A percentile compares a stretch with the other conserved stretches of the same genome.
Evolutionary conservation across 2,329 filamentous ascomycete genomes (phyloP).

Genomic region (Exserohilum rostratum): DNA sequence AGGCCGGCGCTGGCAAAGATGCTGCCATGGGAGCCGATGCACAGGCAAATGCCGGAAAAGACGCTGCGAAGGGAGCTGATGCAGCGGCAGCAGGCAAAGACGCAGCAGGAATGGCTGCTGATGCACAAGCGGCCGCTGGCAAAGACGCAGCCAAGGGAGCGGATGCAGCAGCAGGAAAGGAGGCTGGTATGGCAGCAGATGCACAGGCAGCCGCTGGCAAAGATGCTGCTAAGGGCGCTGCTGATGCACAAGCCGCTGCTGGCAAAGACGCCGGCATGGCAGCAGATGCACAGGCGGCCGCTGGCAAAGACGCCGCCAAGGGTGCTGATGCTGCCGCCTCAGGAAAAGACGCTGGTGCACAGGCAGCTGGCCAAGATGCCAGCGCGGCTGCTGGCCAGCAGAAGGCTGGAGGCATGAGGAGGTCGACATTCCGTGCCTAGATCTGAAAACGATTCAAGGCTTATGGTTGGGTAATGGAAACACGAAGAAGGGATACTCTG

Average conservation of each 20-base stretch:
- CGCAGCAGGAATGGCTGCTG: constrained; percentile 4
- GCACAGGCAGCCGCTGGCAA: no score
- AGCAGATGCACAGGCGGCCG: background rate
- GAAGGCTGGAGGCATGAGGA: constrained; percentile 12
- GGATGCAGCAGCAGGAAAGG: background rate
- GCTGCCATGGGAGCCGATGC: background rate
- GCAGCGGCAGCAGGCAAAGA: background rate
- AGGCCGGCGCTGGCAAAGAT: background rate
- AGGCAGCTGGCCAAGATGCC: background rate
- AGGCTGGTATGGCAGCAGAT: no score
- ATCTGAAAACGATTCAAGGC: background rate
- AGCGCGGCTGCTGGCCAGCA: background rate
- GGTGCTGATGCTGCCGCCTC: background rate
- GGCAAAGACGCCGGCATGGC: constrained; percentile 2
- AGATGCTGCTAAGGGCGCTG: no score
- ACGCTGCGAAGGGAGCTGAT: no score
- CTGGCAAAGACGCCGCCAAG: background rate
- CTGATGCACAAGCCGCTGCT: background rate
- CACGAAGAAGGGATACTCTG: background rate
- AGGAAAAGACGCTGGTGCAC: background rate
- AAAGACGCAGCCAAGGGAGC: no score
- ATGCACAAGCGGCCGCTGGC: no score
- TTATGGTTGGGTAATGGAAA: background rate
- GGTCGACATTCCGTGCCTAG: constrained; percentile 20
- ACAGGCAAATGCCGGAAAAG: background rate